Percentiles rank a stretch among this genome's conserved stretches.
These are phyloP conservation scores for Pseudisothecium myosuroides DNA, from an alignment of 225 moss, liverwort and hornwort species.

Conservation along the genomic window DNA sequence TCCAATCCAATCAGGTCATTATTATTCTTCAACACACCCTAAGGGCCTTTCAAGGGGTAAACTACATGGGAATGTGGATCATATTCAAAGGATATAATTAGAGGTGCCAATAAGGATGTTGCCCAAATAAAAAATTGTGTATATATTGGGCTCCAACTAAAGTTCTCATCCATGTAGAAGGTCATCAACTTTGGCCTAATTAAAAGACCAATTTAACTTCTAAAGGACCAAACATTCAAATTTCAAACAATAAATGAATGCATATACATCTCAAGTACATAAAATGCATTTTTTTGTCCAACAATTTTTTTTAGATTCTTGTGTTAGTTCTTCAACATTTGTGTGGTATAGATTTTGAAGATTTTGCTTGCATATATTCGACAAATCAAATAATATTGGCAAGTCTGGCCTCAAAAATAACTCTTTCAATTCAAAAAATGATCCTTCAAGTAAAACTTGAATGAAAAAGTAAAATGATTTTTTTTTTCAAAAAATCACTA, in stretches of 20 bases:
- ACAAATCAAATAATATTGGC: accelerated
- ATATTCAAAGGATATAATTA: accelerated
- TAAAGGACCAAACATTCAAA: background rate
- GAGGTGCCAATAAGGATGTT: accelerated
- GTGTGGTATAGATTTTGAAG: accelerated
- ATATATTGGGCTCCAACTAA: background rate
- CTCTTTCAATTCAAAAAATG: too few relatives aligned
- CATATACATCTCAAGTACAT: accelerated
- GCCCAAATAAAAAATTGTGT: background rate
- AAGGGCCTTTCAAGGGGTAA: too few relatives aligned
- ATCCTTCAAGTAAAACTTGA: background rate
- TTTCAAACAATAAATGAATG: accelerated
- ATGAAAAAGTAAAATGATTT: background rate
- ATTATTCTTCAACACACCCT: too few relatives aligned
- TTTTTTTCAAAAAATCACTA: too few relatives aligned
- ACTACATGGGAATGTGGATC: too few relatives aligned
- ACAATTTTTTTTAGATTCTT: too few relatives aligned
- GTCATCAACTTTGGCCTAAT: accelerated
- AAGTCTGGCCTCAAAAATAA: background rate
- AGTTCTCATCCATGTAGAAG: background rate
- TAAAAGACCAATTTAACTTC: accelerated
- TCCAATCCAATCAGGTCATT: too few relatives aligned
- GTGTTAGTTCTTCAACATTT: too few relatives aligned
- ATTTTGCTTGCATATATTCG: background rate
- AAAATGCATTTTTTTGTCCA: background rate